Evolutionary conservation across 2,329 filamentous ascomycete species (phyloP).

Genomic region (Amesomyces nigricolor): DNA sequence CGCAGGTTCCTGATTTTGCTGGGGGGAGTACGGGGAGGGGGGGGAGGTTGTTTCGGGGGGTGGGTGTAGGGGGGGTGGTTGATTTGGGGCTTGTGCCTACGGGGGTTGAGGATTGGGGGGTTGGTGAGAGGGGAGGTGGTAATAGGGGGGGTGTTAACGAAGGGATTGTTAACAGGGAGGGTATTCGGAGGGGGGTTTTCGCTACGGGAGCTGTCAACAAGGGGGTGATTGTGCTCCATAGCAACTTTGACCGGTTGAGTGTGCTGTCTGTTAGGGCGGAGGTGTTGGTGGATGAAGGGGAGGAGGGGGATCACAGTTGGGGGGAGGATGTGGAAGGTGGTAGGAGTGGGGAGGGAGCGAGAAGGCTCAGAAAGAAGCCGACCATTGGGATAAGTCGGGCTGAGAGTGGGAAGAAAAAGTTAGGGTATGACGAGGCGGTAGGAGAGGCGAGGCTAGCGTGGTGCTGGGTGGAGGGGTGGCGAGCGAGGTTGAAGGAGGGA

Average conservation of each 20-base stretch:
- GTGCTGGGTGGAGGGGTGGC: slow-evolving; percentile 37
- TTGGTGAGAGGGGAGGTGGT: background rate
- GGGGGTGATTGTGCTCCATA: slow-evolving; percentile 4
- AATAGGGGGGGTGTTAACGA: too few species aligned
- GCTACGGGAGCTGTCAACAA: background rate
- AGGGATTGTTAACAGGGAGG: too few species aligned
- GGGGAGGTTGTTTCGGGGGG: too few species aligned
- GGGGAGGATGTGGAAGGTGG: background rate
- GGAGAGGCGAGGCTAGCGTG: slow-evolving; percentile 34
- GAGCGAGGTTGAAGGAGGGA: slow-evolving; percentile 29
- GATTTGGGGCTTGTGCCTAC: too few species aligned
- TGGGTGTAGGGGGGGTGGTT: too few species aligned
- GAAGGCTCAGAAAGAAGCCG: background rate
- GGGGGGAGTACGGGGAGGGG: too few species aligned
- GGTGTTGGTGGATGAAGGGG: slow-evolving; percentile 16
- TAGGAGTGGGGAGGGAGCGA: background rate
- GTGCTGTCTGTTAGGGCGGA: slow-evolving; percentile 15
- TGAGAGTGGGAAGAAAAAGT: background rate
- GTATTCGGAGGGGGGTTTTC: too few species aligned
- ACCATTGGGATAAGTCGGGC: background rate
- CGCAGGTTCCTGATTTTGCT: too few species aligned
- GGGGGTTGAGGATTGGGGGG: background rate
- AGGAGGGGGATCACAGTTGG: background rate
- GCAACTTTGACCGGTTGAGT: slow-evolving; percentile 19
- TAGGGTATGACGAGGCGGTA: slow-evolving; percentile 16